Evolutionary conservation across 1,284 basidiomycete genomes (phyloP).

Genomic region (Sanguinoderma infundibulare): DNA sequence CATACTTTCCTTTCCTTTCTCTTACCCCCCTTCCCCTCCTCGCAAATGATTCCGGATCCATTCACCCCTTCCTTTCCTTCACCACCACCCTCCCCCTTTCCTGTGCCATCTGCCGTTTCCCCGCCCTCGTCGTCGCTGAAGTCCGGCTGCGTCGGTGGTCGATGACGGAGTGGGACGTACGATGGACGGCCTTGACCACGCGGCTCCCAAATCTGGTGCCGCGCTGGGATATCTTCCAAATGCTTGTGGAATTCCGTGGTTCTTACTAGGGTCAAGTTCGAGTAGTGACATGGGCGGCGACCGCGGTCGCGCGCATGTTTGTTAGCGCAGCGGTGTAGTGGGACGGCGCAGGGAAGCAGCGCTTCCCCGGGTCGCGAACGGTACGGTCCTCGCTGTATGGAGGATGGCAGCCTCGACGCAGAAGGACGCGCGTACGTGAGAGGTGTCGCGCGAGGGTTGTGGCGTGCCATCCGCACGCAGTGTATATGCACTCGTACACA

Average conservation of each 20-base stretch:
- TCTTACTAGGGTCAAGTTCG: conserved; percentile 14
- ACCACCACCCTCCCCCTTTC: conserved; percentile 1
- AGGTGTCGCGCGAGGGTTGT: not conserved
- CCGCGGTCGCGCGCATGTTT: conserved; percentile 16
- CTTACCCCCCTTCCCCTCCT: not conserved
- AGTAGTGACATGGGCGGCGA: conserved; percentile 11
- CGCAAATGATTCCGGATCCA: conserved; percentile 7
- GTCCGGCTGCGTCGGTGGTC: conserved; percentile 16
- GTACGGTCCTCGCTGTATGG: too few relatives aligned
- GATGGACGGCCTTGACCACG: not conserved
- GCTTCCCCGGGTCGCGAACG: conserved; percentile 39
- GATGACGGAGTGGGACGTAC: not conserved
- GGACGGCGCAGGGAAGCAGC: conserved; percentile 43
- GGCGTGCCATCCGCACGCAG: not conserved
- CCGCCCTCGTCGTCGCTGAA: conserved; percentile 1
- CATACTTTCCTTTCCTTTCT: conserved; percentile 18
- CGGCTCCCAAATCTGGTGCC: not conserved
- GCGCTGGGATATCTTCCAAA: conserved; percentile 6
- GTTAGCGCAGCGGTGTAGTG: conserved; percentile 25
- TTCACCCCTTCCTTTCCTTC: conserved; percentile 1
- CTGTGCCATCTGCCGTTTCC: not conserved
- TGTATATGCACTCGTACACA: not conserved
- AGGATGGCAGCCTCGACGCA: conserved; percentile 8
- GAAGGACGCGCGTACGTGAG: conserved; percentile 4
- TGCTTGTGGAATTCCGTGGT: not conserved